Base-by-base conservation (phyloP, 768 basidiomycete genomes). In the Termitomyces sp. region DNA sequence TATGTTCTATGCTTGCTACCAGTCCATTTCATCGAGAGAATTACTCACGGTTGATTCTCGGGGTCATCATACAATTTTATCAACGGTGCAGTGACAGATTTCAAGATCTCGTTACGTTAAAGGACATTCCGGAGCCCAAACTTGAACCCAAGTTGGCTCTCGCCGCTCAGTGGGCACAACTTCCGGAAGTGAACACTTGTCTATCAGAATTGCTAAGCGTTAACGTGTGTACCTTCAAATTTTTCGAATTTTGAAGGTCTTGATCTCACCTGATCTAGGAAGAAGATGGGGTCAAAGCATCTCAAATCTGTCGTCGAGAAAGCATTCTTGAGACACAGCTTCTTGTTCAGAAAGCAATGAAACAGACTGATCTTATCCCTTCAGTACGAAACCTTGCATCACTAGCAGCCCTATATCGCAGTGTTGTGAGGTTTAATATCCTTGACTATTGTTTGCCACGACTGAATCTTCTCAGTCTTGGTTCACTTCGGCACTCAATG, bases 11-110 rank as follows among this genome's bases (percentile, higher is more conserved):
- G 93, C 82, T 97, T 20, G 82, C 86, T 57, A 87, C 85, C 6
- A 94, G 92, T 18, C 94, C 95, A 0, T 98, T 98, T 73, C 96
- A 98, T 67, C 82, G 88, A 59, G 96, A 98, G 71, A 94, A 88
- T 68, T 97, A 98, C 69, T 87, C 92, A 18, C 84, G 93, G n/a
- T 77, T 98, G 32, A 95, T 98, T 57, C 82, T 98, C 33, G 87
- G 90, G 16, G 89, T 98, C 54, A 89, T 98, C 57, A 93, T 96
- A 42, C 94, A 97, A 70, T 97, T 96, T 68, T 97, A 98, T 65
- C 93, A 97, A 68, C 84, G 90, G 28, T 98, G 94, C 63, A 93
- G 91, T 63, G 88, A 94, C 65, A 81, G 86, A 40, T 97, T 92
- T 69, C 88, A 93, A 61, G 82, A 84, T 66, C 74, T 91, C 35